phyloP scores from a whole-genome alignment of 2,329 filamentous ascomycete species.

The Ilyonectria mors-panacis region DNA sequence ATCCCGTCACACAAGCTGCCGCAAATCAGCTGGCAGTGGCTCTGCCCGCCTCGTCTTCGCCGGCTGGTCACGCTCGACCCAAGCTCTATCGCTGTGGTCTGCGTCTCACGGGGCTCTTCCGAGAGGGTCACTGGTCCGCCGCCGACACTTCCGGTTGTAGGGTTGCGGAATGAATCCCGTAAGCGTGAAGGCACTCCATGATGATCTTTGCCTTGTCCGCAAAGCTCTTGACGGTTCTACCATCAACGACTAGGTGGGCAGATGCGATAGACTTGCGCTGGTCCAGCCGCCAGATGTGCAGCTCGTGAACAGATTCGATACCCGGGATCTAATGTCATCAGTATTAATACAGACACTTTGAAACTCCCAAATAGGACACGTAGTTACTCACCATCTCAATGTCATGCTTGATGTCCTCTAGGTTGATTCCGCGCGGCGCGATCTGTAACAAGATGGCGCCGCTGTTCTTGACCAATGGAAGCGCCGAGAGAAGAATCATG shows the following conservation, averaged over 20 bases:
- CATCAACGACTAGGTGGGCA: conserved; percentile 76
- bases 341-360: neutral
- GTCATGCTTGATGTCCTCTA: conserved; percentile 77
- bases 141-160: conserved; percentile 73
- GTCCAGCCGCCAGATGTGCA: conserved; percentile 82
- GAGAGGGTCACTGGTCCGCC: conserved; percentile 29
- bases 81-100: conserved; percentile 27
- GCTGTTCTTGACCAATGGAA: conserved; percentile 73
- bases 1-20: conserved; percentile 65
- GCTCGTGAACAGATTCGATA: conserved; percentile 77
- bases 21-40: conserved; percentile 66
- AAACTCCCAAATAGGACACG: neutral
- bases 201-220: conserved; percentile 73
- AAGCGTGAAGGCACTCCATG: conserved; percentile 79
- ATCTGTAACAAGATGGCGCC: conserved; percentile 79
- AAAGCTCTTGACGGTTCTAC: conserved; percentile 70
- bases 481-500: conserved; percentile 77
- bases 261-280: conserved; percentile 79
- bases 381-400: conserved; percentile 69
- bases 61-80: conserved; percentile 26
- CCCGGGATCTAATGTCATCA: conserved; percentile 70
- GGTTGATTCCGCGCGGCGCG: conserved; percentile 71
- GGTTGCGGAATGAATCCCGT: conserved; percentile 80
- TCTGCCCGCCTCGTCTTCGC: conserved; percentile 47
- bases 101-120: conserved; percentile 26